phyloP scores from a whole-genome alignment of 192 early-diverging fungal genomes.

The Backusella parvicylindrica region DNA sequence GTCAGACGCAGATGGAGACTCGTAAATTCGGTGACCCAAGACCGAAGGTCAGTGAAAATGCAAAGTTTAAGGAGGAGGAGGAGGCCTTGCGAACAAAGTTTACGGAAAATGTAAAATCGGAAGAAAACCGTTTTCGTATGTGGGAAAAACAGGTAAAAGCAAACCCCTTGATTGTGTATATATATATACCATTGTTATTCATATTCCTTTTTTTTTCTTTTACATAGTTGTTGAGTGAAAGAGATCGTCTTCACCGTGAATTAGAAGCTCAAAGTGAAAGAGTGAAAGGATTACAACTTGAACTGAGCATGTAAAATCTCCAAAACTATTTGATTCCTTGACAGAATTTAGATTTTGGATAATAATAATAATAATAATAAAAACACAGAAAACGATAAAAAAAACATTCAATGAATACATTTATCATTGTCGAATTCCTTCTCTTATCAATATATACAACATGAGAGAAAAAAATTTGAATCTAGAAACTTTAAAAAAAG shows the following conservation, averaged over 20 bases:
- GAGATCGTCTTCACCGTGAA: constrained; percentile 96
- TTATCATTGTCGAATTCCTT: too few species aligned
- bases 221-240: constrained; percentile 69
- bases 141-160: constrained; percentile 84
- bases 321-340: too few species aligned
- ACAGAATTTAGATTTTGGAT: neutral
- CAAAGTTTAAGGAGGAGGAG: constrained; percentile 99
- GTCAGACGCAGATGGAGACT: constrained; percentile 83
- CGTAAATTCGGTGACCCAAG: constrained; percentile 81
- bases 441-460: too few species aligned
- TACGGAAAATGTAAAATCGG: constrained; percentile 94
- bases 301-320: constrained; percentile 40
- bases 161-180: neutral
- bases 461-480: too few species aligned
- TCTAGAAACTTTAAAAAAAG: too few species aligned
- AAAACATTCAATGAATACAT: too few species aligned
- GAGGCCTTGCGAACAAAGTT: constrained; percentile 92
- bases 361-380: neutral
- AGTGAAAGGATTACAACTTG: constrained; percentile 88
- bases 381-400: too few species aligned
- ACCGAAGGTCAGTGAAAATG: constrained; percentile 72
- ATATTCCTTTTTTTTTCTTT: neutral
- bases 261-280: constrained; percentile 88
- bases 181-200: too few species aligned
- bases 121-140: constrained; percentile 95